Evolutionary conservation across 2,329 filamentous ascomycete genomes (phyloP).

Genomic region (Macroventuria anomochaeta): DNA sequence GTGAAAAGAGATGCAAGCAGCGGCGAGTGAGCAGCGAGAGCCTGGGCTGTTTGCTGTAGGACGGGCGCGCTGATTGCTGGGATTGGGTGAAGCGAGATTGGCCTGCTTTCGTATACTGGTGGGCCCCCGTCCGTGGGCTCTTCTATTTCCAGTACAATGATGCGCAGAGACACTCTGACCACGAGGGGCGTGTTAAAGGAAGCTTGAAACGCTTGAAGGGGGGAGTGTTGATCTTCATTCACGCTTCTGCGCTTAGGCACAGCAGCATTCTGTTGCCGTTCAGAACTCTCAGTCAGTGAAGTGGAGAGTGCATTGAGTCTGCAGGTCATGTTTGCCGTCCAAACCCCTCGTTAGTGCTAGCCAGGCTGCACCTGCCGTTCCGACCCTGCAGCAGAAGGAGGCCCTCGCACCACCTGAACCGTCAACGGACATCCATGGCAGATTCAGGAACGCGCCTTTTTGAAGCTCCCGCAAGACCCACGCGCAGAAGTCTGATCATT

Average conservation of each 20-base stretch:
- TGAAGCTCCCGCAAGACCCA: slow-evolving; percentile 7
- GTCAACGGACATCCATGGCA: not conserved
- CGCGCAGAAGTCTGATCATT: not conserved
- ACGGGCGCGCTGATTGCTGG: slow-evolving; percentile 22
- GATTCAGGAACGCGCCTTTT: slow-evolving; percentile 1
- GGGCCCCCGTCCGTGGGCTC: slow-evolving; percentile 1
- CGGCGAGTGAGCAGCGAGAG: slow-evolving; percentile 5
- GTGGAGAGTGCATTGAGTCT: not conserved
- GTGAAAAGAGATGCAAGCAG: slow-evolving; percentile 16
- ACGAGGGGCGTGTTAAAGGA: not conserved
- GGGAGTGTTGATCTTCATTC: not conserved
- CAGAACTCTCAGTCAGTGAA: not conserved
- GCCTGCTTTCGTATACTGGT: not conserved
- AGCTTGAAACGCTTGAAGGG: slow-evolving; percentile 8
- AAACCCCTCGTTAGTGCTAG: too few species aligned
- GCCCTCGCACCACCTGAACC: not conserved
- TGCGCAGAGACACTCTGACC: slow-evolving; percentile 7
- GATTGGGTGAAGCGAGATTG: slow-evolving; percentile 27
- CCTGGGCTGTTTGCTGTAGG: slow-evolving; percentile 10
- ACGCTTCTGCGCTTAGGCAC: not conserved
- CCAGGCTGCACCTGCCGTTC: slow-evolving; percentile 1
- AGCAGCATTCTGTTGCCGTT: not conserved
- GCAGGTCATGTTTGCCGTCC: too few species aligned
- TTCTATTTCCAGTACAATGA: slow-evolving; percentile 18
- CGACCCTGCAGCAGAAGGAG: slow-evolving; percentile 1